Evolutionary conservation across 2,329 filamentous ascomycete species (phyloP).

Genomic region (Sarocladium brachiariae): DNA sequence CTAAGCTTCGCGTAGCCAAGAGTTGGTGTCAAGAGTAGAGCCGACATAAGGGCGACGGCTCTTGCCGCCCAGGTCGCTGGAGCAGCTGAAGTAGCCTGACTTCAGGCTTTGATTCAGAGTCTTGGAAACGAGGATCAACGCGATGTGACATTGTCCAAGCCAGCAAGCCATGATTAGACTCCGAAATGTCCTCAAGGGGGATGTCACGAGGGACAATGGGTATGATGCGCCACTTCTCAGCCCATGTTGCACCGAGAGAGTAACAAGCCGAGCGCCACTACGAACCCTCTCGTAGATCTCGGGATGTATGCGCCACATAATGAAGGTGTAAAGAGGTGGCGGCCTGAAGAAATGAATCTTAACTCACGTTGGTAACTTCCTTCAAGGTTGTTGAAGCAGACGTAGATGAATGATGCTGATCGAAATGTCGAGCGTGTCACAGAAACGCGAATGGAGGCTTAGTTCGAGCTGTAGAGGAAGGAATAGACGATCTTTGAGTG

Average conservation of each 20-base stretch:
- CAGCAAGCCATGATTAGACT: neutral
- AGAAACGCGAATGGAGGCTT: neutral
- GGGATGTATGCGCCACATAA: neutral
- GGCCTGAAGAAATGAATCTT: neutral
- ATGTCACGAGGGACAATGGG: neutral
- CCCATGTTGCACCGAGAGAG: conserved; percentile 2
- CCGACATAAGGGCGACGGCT: no score
- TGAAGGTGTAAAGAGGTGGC: neutral
- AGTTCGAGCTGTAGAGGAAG: neutral
- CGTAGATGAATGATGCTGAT: conserved; percentile 1
- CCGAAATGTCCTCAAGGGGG: no score
- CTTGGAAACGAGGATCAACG: neutral
- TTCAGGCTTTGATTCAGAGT: neutral
- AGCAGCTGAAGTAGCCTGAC: no score
- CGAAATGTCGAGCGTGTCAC: neutral
- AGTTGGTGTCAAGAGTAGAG: neutral
- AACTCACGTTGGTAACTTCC: neutral
- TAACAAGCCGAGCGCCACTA: neutral
- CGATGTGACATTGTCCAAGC: neutral
- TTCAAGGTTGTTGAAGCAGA: neutral
- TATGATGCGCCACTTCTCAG: neutral
- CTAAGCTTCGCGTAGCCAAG: conserved; percentile 2
- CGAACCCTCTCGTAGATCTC: neutral
- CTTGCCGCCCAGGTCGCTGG: no score
- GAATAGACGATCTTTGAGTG: conserved; percentile 3